These are phyloP conservation scores for Hypoxylon trugodes DNA, from an alignment of 495 filamentous ascomycete genomes.

Conservation along the genomic window DNA sequence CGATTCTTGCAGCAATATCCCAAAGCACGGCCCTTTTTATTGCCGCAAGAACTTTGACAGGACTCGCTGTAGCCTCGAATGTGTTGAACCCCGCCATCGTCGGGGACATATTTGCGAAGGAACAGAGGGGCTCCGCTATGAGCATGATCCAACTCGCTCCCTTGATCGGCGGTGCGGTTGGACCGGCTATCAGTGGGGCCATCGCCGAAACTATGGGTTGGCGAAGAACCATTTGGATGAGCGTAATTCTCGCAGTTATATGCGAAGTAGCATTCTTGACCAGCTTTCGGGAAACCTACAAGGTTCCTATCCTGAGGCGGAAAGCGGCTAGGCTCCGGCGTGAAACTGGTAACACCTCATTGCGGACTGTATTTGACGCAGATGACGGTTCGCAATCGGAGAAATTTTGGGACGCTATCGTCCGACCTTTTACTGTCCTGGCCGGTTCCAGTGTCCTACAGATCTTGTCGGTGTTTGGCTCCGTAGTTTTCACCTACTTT, in stretches of 20 bases:
- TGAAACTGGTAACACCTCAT: constrained; percentile 50
- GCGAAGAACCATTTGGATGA: constrained; percentile 65
- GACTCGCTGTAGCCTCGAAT: constrained; percentile 61
- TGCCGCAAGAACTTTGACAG: constrained; percentile 58
- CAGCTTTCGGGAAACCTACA: constrained; percentile 60
- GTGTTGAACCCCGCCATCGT: constrained; percentile 67
- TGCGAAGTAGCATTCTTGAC: constrained; percentile 58
- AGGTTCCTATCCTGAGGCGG: constrained; percentile 56
- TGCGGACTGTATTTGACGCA: constrained; percentile 57
- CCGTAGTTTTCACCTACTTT: constrained; percentile 59
- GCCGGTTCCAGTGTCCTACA: constrained; percentile 58
- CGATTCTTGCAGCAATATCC: constrained; percentile 54
- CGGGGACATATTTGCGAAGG: constrained; percentile 63
- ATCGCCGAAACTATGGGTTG: constrained; percentile 67
- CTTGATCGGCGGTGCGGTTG: constrained; percentile 60
- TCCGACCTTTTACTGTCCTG: constrained; percentile 58
- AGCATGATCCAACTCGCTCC: constrained; percentile 58
- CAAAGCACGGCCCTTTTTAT: constrained; percentile 55
- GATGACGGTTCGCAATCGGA: constrained; percentile 24
- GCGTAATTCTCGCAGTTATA: constrained; percentile 54
- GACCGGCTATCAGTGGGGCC: constrained; percentile 67
- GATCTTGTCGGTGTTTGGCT: constrained; percentile 58
- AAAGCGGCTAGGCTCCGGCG: constrained; percentile 51
- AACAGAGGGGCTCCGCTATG: constrained; percentile 62
- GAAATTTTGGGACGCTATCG: constrained; percentile 52